Evolutionary conservation across 1,284 basidiomycete genomes (phyloP).

Genomic region (Inonotus hispidus): DNA sequence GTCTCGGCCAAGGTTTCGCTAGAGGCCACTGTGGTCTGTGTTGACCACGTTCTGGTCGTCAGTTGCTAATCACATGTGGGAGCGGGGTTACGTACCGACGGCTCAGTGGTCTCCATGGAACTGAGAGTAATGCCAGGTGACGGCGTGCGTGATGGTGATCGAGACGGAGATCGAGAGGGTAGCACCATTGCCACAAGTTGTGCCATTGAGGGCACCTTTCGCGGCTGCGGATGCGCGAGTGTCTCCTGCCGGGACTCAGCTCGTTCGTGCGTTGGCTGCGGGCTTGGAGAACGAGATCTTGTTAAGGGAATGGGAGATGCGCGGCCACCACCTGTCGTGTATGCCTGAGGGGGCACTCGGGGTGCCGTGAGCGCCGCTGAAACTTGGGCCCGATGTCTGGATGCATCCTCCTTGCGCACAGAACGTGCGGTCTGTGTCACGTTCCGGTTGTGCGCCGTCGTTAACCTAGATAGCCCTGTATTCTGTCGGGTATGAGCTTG

Average conservation of each 20-base stretch:
- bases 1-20: not conserved
- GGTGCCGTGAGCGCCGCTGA: not conserved
- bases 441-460: not conserved
- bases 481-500: not conserved
- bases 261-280: not conserved
- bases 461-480: not conserved
- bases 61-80: not conserved
- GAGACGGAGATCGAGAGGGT: not conserved
- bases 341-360: not conserved
- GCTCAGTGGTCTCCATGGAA: not conserved
- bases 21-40: not conserved
- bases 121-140: slow-evolving; percentile 3
- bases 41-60: not conserved
- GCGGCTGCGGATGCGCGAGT: slow-evolving; percentile 13
- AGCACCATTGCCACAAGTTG: slow-evolving; percentile 15
- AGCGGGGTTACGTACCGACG: not conserved
- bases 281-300: not conserved
- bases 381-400: not conserved
- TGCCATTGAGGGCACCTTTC: slow-evolving; percentile 14
- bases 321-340: not conserved
- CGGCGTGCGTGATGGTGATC: slow-evolving; percentile 3
- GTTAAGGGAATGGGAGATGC: not conserved
- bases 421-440: not conserved
- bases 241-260: not conserved
- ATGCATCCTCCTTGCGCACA: not conserved